A percentile compares a stretch with the other conserved stretches of the same genome.
These are phyloP conservation scores for Brassica nigra DNA, from an alignment of 345 rosid genomes.

Conservation along the genomic window DNA sequence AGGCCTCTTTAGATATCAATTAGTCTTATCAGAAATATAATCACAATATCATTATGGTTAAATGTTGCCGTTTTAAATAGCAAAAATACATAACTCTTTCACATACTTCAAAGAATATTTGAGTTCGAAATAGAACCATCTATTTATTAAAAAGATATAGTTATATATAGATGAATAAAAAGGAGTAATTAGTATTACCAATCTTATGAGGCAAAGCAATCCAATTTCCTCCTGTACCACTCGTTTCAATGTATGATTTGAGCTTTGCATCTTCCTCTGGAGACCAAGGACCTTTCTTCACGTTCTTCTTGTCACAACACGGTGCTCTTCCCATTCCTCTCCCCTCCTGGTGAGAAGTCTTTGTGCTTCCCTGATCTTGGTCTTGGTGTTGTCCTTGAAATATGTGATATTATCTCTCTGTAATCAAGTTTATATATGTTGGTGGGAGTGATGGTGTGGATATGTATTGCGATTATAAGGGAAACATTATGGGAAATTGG, in stretches of 20 bases:
- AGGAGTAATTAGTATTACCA: slow-evolving; percentile 40
- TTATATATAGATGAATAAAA: background rate
- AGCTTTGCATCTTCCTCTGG: slow-evolving; percentile 83
- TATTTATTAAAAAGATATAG: background rate
- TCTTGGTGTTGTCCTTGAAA: slow-evolving; percentile 14
- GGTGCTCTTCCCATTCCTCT: slow-evolving; percentile 79
- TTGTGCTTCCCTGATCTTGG: background rate
- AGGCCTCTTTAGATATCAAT: background rate
- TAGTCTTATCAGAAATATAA: background rate
- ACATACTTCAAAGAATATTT: background rate
- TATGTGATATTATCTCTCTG: background rate
- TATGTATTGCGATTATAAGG: slow-evolving; percentile 2
- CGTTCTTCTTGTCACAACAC: slow-evolving; percentile 79
- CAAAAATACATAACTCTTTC: background rate
- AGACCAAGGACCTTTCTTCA: slow-evolving; percentile 88
- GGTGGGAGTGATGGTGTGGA: slow-evolving; percentile 34
- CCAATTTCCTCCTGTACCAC: slow-evolving; percentile 83
- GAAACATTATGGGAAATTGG: slow-evolving; percentile 4
- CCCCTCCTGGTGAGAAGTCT: background rate
- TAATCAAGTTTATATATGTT: slow-evolving; percentile 16
- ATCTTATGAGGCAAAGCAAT: slow-evolving; percentile 76
- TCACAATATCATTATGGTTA: background rate
- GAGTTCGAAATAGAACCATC: background rate
- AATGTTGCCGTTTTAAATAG: background rate
- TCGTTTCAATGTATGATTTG: slow-evolving; percentile 59